Conservation (phyloP, 768 basidiomycete species). For the Macrocybe gigantea region DNA sequence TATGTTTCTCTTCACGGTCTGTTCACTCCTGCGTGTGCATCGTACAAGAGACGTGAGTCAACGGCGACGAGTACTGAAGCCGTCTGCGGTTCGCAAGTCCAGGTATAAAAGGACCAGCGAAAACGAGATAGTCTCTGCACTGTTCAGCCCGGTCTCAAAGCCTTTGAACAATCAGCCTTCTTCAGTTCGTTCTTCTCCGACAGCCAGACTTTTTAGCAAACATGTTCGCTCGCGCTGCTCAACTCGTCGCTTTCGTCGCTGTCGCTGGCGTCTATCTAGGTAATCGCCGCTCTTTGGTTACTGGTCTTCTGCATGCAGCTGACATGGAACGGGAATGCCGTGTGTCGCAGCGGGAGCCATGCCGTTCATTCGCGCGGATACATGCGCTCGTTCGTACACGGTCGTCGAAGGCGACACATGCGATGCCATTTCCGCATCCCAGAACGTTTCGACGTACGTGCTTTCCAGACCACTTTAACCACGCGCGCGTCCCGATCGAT, state of each 20-base stretch:
- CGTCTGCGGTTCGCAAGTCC: too few relatives aligned
- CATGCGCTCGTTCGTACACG: slow-evolving; percentile 48
- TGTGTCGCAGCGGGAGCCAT: slow-evolving; percentile 1
- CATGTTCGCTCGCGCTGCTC: slow-evolving; percentile 10
- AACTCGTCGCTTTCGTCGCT: slow-evolving; percentile 4
- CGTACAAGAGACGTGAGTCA: too few relatives aligned
- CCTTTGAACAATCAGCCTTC: slow-evolving; percentile 1
- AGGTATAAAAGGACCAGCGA: slow-evolving; percentile 1
- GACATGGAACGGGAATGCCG: background rate
- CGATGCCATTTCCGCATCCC: slow-evolving; percentile 41
- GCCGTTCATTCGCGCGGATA: slow-evolving; percentile 4
- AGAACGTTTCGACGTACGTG: slow-evolving; percentile 43
- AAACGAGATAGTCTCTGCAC: background rate
- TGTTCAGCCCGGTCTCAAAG: background rate
- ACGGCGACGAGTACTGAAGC: too few relatives aligned
- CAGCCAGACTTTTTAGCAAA: background rate
- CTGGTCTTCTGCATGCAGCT: background rate
- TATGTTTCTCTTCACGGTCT: too few relatives aligned
- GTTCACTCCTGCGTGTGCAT: too few relatives aligned
- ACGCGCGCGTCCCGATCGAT: background rate
- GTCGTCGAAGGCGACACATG: slow-evolving; percentile 50
- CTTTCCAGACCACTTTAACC: background rate
- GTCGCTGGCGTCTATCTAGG: slow-evolving; percentile 7
- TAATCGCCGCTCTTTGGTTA: background rate
- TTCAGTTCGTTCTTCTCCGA: background rate